phyloP scores from a whole-genome alignment of 2,329 filamentous ascomycete species.

The Bipolaris oryzae region DNA sequence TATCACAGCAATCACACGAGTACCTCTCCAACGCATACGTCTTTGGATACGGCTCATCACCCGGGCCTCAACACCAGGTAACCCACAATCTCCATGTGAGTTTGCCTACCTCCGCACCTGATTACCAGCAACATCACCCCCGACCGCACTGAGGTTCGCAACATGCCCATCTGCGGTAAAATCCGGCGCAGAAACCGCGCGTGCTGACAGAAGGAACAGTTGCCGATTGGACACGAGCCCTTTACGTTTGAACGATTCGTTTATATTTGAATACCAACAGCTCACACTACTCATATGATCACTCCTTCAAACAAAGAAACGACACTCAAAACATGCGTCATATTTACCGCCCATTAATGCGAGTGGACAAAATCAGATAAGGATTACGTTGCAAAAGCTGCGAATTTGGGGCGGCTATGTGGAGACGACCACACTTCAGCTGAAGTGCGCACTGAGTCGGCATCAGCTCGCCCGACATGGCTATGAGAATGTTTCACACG shows the following conservation, averaged over 20 bases:
- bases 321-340: background rate
- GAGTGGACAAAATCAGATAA: background rate
- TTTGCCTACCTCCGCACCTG: constrained; percentile 21
- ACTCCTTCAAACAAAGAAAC: background rate
- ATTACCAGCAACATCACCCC: constrained; percentile 13
- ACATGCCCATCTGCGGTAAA: constrained; percentile 9
- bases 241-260: constrained; percentile 1
- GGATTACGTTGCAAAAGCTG: background rate
- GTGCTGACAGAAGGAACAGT: constrained; percentile 15
- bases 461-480: background rate
- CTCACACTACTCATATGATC: background rate
- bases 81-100: constrained; percentile 24
- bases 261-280: constrained; percentile 4
- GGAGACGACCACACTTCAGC: background rate
- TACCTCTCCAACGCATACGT: constrained; percentile 15
- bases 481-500: background rate
- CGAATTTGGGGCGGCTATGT: background rate
- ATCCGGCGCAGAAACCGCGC: background rate
- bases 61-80: constrained; percentile 15
- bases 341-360: background rate
- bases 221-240: constrained; percentile 13
- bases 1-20: constrained; percentile 20
- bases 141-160: constrained; percentile 17
- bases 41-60: constrained; percentile 19
- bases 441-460: background rate